phyloP scores from a whole-genome alignment of 805 yeast genomes.

The Barnettozyma wickerhamii region DNA sequence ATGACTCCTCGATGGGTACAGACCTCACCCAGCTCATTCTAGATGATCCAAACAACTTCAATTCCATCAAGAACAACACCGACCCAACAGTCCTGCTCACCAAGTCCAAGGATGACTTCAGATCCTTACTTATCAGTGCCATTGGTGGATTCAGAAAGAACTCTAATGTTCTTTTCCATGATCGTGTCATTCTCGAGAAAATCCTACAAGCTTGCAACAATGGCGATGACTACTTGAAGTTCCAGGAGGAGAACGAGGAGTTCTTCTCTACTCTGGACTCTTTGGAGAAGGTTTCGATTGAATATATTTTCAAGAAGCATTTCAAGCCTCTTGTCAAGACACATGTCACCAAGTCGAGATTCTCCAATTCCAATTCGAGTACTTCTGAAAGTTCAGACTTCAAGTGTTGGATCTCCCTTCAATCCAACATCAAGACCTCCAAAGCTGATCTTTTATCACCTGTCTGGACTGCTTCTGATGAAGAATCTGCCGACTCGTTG shows the following conservation, averaged over 20 bases:
- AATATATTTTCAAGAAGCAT: conserved; percentile 24
- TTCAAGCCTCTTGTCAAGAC: conserved; percentile 22
- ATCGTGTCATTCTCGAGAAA: conserved; percentile 8
- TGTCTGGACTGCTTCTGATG: conserved; percentile 17
- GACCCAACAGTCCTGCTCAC: conserved; percentile 36
- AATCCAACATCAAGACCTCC: conserved; percentile 20
- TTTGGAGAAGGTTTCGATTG: conserved; percentile 24
- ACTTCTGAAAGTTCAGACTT: conserved; percentile 3
- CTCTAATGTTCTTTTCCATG: conserved; percentile 25
- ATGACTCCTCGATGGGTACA: conserved; percentile 11
- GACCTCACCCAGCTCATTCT: conserved; percentile 16
- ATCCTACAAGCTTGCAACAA: conserved; percentile 11
- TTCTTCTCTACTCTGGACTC: conserved; percentile 16
- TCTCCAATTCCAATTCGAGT: conserved; percentile 8
- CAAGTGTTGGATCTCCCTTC: conserved; percentile 22
- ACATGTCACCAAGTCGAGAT: conserved; percentile 18
- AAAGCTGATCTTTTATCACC: conserved; percentile 8
- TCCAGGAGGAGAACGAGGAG: conserved; percentile 6
- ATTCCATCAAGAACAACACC: conserved; percentile 29
- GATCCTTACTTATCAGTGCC: conserved; percentile 34
- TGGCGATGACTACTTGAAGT: conserved; percentile 13
- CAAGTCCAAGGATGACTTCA: conserved; percentile 5
- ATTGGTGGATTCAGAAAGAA: conserved; percentile 40
- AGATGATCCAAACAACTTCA: conserved; percentile 34
- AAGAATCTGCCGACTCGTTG: conserved; percentile 24